Evolutionary conservation across 768 basidiomycete genomes (phyloP).

Genomic region (Hygrophorus pudorinus): DNA sequence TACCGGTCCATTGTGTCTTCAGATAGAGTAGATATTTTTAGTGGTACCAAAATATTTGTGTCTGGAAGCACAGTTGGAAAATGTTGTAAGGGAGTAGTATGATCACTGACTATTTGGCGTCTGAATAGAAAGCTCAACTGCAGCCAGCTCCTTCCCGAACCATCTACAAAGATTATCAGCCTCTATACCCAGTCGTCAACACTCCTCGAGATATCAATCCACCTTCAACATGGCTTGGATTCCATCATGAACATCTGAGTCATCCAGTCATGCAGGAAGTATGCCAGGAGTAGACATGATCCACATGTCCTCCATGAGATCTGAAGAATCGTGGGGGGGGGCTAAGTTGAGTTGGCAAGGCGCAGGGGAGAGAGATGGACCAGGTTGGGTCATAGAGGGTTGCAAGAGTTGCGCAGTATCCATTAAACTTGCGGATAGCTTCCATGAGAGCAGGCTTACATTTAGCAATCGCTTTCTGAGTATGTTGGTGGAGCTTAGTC

Average conservation of each 20-base stretch:
- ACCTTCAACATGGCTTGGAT: conserved; percentile 20
- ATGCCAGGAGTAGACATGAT: conserved; percentile 11
- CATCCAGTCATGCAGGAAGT: conserved; percentile 23
- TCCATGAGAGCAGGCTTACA: too few species aligned
- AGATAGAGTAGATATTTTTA: conserved; percentile 6
- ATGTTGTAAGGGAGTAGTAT: not conserved
- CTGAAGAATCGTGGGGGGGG: conserved; percentile 13
- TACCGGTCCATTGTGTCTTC: conserved; percentile 8
- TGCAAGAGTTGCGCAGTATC: conserved; percentile 17
- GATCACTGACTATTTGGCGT: too few species aligned
- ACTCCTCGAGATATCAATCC: conserved; percentile 22
- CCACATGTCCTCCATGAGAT: conserved; percentile 29
- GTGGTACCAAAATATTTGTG: conserved; percentile 7
- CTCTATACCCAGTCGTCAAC: conserved; percentile 14
- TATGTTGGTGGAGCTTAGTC: too few species aligned
- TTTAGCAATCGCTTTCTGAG: too few species aligned
- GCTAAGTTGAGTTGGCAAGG: conserved; percentile 21
- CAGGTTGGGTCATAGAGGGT: conserved; percentile 13
- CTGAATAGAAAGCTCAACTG: conserved; percentile 15
- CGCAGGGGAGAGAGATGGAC: conserved; percentile 21
- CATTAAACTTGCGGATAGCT: too few species aligned
- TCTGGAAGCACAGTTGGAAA: conserved; percentile 10
- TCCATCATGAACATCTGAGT: conserved; percentile 18
- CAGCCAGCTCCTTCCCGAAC: conserved; percentile 21
- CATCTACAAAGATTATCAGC: conserved; percentile 26